Evolutionary conservation across 306 rosid species (phyloP).

Genomic region (Medicago truncatula): MtrunA17r5.0-ANR NC_053048.1:41749001-41749500

Average conservation of each 20-base stretch:
- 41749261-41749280: conserved; percentile 36
- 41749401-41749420: not conserved
- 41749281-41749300: conserved; percentile 10
- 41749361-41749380: conserved; percentile 53
- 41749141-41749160: not conserved
- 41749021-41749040: conserved; percentile 22
- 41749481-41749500: not conserved
- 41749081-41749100: conserved; percentile 3
- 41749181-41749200: not conserved
- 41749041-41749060: not conserved
- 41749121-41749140: conserved; percentile 9
- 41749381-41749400: conserved; percentile 29
- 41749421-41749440: not conserved
- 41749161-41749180: conserved; percentile 32
- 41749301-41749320: conserved; percentile 30
- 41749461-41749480: conserved; percentile 36
- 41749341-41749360: conserved; percentile 4
- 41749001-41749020: conserved; percentile 13
- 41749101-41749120: not conserved
- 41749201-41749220: conserved; percentile 25
- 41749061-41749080: not conserved
- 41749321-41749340: conserved; percentile 6
- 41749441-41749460: not conserved
- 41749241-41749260: conserved; percentile 40
- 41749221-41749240: not conserved